Conservation (phyloP, 2,329 filamentous ascomycete genomes). For the Ophiocordyceps camponoti-rufipedis region DNA sequence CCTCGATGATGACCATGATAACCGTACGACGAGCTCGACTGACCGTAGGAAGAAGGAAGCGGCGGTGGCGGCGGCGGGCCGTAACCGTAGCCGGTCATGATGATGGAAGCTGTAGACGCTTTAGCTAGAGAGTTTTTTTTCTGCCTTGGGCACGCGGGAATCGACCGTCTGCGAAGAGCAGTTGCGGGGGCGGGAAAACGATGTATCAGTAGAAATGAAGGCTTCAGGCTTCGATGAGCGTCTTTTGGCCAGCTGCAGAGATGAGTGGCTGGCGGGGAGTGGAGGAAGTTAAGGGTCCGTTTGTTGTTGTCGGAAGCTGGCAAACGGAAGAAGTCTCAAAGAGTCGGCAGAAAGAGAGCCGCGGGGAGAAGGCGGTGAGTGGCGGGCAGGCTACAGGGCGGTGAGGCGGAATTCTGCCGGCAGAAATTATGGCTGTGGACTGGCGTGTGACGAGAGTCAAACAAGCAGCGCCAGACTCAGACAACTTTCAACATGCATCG, state of each 20-base stretch:
- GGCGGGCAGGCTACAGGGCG: background rate
- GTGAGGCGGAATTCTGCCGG: constrained; percentile 1
- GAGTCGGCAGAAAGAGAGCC: background rate
- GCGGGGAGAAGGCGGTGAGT: background rate
- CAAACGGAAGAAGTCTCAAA: no score
- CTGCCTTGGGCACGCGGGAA: constrained; percentile 2
- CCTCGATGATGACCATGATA: constrained; percentile 18
- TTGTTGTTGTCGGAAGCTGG: no score
- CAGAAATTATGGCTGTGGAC: background rate
- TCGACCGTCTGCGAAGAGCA: background rate
- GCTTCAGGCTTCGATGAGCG: no score
- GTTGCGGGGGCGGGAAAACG: background rate
- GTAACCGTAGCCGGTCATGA: constrained; percentile 34
- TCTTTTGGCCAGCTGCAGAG: no score
- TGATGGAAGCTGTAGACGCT: background rate
- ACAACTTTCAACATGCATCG: background rate
- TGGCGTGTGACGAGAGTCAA: background rate
- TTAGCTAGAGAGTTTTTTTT: constrained; percentile 6
- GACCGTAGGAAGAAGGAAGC: constrained; percentile 18
- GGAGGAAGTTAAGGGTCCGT: no score
- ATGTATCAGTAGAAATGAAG: no score
- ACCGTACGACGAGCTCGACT: constrained; percentile 19
- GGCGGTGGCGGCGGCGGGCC: constrained; percentile 35
- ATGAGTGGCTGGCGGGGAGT: no score
- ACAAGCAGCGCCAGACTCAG: background rate